Conservation (phyloP, 2,329 filamentous ascomycete genomes). For the Aspergillus niger region DNA sequence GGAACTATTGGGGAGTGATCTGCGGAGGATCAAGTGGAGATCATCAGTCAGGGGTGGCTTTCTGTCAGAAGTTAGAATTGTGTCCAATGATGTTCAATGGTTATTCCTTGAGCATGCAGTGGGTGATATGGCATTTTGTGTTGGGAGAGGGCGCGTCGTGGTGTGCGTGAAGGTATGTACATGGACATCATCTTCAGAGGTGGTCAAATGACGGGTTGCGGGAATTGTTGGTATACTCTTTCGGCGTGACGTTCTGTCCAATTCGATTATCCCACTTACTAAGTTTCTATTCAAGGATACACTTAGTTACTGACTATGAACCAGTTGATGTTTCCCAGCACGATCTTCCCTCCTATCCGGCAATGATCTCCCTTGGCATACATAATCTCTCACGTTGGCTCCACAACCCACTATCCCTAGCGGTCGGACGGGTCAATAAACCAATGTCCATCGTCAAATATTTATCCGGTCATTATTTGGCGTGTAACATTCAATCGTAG, state of each 20-base stretch:
- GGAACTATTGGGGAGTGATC: neutral
- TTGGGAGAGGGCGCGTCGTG: no score
- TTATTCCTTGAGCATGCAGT: no score
- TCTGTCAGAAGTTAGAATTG: neutral
- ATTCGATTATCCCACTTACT: neutral
- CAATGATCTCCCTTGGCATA: conserved; percentile 1
- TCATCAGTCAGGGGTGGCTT: neutral
- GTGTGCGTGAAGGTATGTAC: no score
- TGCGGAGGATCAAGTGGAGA: neutral
- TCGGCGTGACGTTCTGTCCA: neutral
- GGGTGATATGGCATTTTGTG: no score
- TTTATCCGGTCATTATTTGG: neutral
- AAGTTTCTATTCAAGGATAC: neutral
- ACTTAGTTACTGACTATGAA: neutral
- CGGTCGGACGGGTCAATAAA: neutral
- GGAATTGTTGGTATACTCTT: neutral
- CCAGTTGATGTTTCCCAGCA: neutral
- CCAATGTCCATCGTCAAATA: neutral
- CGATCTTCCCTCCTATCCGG: neutral
- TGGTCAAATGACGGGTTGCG: neutral
- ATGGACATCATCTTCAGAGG: neutral
- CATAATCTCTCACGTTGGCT: neutral
- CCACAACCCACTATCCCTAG: neutral
- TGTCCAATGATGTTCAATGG: no score
- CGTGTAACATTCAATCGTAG: neutral